phyloP scores from a whole-genome alignment of 2,329 filamentous ascomycete species.

The Ambrosiella beaveri region DNA sequence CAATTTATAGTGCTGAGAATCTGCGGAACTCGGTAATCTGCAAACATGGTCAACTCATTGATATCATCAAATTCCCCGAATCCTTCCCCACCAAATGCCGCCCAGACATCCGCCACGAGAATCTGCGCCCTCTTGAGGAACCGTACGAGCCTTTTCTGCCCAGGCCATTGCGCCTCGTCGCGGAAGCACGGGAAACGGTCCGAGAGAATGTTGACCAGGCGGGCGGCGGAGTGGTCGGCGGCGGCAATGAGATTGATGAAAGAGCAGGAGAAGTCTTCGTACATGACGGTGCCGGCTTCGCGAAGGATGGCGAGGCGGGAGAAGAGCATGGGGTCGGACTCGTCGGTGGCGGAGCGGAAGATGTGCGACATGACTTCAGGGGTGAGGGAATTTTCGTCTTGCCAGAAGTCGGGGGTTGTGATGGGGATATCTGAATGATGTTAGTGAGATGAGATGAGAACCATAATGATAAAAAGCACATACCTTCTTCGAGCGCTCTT shows the following conservation, averaged over 20 bases:
- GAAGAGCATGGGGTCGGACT: slow-evolving; percentile 69
- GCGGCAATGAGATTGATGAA: slow-evolving; percentile 56
- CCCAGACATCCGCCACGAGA: slow-evolving; percentile 89
- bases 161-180: slow-evolving; percentile 62
- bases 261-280: slow-evolving; percentile 61
- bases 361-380: slow-evolving; percentile 57
- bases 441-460: not conserved
- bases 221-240: slow-evolving; percentile 63
- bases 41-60: slow-evolving; percentile 94
- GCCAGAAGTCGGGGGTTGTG: slow-evolving; percentile 76
- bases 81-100: slow-evolving; percentile 67
- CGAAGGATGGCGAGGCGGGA: slow-evolving; percentile 64
- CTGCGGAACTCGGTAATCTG: slow-evolving; percentile 92
- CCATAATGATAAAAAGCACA: slow-evolving; percentile 12
- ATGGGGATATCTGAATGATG: slow-evolving; percentile 55
- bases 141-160: slow-evolving; percentile 50
- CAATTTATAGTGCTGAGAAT: slow-evolving; percentile 73
- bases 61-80: slow-evolving; percentile 80
- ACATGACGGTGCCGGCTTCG: slow-evolving; percentile 66
- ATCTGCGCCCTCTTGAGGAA: slow-evolving; percentile 93
- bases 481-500: slow-evolving; percentile 71
- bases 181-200: slow-evolving; percentile 71
- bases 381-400: slow-evolving; percentile 56
- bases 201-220: slow-evolving; percentile 71
- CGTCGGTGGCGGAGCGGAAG: slow-evolving; percentile 72